phyloP scores from a whole-genome alignment of 2,329 filamentous ascomycete genomes.

The Alternaria arborescens region DNA sequence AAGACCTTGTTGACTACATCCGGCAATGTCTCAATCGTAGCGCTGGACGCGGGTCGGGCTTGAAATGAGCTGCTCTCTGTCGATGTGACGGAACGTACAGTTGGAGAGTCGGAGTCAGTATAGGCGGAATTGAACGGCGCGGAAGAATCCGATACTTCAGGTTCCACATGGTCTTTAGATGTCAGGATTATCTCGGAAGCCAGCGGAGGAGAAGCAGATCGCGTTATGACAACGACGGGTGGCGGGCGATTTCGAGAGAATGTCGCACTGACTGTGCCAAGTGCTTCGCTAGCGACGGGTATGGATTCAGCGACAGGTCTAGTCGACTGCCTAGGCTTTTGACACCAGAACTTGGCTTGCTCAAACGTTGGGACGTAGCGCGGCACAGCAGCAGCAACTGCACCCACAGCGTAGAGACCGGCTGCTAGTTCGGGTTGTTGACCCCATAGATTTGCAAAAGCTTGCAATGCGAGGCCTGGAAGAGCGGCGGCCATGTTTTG shows the following conservation, averaged over 20 bases:
- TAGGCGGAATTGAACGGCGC: neutral
- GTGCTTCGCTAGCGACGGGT: neutral
- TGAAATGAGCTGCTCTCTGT: neutral
- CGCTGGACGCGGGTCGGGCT: neutral
- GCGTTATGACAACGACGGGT: neutral
- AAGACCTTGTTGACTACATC: neutral
- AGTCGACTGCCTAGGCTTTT: neutral
- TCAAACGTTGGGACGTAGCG: slow-evolving; percentile 1
- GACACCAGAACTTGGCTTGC: slow-evolving; percentile 6
- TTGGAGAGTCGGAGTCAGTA: neutral
- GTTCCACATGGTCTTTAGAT: neutral
- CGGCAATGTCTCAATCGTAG: neutral
- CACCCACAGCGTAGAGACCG: slow-evolving; percentile 3
- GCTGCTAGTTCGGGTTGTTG: neutral
- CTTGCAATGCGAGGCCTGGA: neutral
- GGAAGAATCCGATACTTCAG: neutral
- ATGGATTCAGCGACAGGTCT: neutral
- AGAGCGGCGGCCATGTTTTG: neutral
- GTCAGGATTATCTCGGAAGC: neutral
- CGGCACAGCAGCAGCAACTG: neutral
- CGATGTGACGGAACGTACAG: neutral
- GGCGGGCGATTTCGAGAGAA: neutral
- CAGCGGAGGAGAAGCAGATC: neutral
- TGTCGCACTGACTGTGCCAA: neutral
- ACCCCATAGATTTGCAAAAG: neutral